Conservation (phyloP, 2,329 filamentous ascomycete genomes). For the Fusarium keratoplasticum region DNA sequence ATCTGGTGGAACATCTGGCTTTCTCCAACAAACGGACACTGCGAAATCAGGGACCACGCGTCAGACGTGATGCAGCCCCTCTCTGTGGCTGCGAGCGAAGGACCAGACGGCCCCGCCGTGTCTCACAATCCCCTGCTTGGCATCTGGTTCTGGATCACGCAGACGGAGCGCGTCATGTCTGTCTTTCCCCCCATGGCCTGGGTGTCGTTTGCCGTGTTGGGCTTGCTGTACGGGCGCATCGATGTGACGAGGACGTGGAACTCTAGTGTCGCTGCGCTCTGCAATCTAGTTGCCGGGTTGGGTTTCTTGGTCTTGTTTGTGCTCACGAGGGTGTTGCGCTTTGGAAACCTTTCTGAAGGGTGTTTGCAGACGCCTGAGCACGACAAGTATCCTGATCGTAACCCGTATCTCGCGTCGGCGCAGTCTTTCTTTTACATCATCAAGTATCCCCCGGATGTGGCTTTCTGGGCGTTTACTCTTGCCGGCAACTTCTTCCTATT, state of each 20-base stretch:
- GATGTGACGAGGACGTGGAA: conserved; percentile 49
- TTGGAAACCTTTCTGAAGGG: conserved; percentile 58
- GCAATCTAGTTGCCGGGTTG: conserved; percentile 46
- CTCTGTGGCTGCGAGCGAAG: background rate
- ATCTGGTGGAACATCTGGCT: conserved; percentile 62
- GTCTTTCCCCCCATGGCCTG: conserved; percentile 59
- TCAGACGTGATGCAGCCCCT: background rate
- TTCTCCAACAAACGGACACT: conserved; percentile 54
- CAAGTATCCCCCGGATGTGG: conserved; percentile 61
- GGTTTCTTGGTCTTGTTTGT: conserved; percentile 54
- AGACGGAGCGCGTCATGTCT: conserved; percentile 48
- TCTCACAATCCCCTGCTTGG: conserved; percentile 43
- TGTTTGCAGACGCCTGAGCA: conserved; percentile 57
- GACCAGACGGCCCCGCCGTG: conserved; percentile 15
- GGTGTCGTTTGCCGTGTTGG: conserved; percentile 59
- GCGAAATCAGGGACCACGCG: conserved; percentile 35
- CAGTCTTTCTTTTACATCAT: conserved; percentile 59
- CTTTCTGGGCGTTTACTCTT: conserved; percentile 57
- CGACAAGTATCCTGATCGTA: conserved; percentile 42
- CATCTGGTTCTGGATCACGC: conserved; percentile 57
- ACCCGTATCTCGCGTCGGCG: conserved; percentile 56
- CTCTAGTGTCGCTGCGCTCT: conserved; percentile 38
- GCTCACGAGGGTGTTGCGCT: conserved; percentile 53
- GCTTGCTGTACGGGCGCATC: conserved; percentile 57
- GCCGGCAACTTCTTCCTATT: conserved; percentile 54